phyloP scores from a whole-genome alignment of 169 alveolate genomes.

The Perkinsus chesapeaki region DNA sequence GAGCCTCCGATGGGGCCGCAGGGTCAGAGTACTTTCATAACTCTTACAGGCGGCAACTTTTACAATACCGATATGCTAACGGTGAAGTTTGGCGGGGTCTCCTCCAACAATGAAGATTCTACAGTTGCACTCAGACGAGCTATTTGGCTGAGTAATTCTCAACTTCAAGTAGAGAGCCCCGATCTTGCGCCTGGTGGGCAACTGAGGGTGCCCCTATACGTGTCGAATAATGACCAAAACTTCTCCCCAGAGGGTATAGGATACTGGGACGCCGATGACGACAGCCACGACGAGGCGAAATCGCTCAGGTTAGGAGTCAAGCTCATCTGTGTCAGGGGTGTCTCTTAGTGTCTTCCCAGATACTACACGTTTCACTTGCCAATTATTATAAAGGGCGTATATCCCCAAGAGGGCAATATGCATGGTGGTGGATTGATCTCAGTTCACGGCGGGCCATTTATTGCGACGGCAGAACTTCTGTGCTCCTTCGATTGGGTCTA shows the following conservation, averaged over 20 bases:
- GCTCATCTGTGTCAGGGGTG: not conserved
- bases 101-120: not conserved
- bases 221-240: slow-evolving; percentile 5
- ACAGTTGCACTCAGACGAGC: not conserved
- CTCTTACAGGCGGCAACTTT: not conserved
- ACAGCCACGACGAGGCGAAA: not conserved
- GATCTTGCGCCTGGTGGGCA: not conserved
- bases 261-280: not conserved
- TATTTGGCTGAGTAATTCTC: not conserved
- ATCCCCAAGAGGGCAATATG: not conserved
- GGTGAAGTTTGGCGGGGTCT: slow-evolving; percentile 3
- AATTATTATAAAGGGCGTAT: not conserved
- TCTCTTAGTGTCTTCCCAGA: not conserved
- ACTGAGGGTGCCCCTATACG: not conserved
- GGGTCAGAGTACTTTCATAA: not conserved
- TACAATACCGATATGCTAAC: not conserved
- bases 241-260: slow-evolving; percentile 6
- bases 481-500: not conserved
- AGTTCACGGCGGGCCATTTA: not conserved
- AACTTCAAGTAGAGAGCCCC: slow-evolving; percentile 1
- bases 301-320: not conserved
- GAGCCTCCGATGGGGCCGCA: slow-evolving; percentile 4
- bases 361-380: slow-evolving; percentile 6
- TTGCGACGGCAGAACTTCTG: not conserved
- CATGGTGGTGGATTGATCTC: slow-evolving; percentile 7